phyloP scores from a whole-genome alignment of 306 rosid genomes.

The Sindora glabra region DNA sequence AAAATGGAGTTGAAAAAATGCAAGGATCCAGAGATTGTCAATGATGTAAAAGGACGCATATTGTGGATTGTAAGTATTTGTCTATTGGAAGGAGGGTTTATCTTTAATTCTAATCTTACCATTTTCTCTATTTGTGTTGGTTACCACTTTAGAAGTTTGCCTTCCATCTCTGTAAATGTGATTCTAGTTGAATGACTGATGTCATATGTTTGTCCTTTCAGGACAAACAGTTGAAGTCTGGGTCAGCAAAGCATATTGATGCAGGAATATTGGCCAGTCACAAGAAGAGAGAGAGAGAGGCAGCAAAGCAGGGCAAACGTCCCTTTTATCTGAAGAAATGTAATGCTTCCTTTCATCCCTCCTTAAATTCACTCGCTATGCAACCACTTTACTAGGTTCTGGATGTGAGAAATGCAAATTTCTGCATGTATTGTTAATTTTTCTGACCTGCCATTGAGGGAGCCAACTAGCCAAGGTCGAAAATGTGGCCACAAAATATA shows the following conservation, averaged over 20 bases:
- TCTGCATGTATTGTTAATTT: neutral
- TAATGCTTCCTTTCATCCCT: constrained; percentile 10
- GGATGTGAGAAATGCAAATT: neutral
- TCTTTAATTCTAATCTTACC: neutral
- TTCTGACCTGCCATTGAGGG: neutral
- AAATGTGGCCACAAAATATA: neutral
- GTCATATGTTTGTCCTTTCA: constrained; percentile 18
- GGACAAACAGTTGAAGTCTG: constrained; percentile 58
- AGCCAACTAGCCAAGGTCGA: neutral
- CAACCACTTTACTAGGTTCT: neutral
- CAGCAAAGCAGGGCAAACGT: constrained; percentile 62
- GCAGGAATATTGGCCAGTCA: constrained; percentile 46
- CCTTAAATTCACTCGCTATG: neutral
- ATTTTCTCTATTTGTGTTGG: neutral
- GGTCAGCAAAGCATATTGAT: constrained; percentile 36
- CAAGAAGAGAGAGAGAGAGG: constrained; percentile 80
- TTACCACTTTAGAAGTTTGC: neutral
- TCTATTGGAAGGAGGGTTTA: neutral
- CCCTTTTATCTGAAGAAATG: constrained; percentile 68
- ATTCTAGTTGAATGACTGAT: neutral
- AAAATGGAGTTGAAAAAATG: constrained; percentile 41
- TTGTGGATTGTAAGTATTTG: constrained; percentile 56
- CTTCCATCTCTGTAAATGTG: constrained; percentile 5
- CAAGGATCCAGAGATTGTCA: constrained; percentile 40
- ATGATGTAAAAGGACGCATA: constrained; percentile 40